A percentile compares a stretch with the other conserved stretches of the same genome.
Conservation (phyloP, 2,329 filamentous ascomycete genomes). For the Beauveria medogensis region DNA sequence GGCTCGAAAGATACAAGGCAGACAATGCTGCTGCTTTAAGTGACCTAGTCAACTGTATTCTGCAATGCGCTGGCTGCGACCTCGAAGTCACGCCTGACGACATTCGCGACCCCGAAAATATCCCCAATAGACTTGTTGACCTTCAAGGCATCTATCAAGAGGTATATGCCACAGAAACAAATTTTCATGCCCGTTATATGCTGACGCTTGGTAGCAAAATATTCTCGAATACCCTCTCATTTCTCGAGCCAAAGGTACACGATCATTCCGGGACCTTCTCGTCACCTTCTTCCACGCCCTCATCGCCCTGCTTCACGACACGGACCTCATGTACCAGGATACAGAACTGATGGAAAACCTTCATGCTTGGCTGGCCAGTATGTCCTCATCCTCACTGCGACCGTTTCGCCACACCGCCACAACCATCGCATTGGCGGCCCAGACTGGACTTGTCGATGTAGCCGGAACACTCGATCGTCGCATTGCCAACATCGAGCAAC, state of each 20-base stretch:
- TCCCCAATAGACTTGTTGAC: slow-evolving; percentile 67
- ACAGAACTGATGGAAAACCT: slow-evolving; percentile 77
- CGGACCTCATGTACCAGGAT: slow-evolving; percentile 73
- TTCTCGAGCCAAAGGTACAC: slow-evolving; percentile 67
- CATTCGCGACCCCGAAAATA: slow-evolving; percentile 83
- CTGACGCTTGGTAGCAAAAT: slow-evolving; percentile 44
- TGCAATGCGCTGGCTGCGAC: slow-evolving; percentile 71
- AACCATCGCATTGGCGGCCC: slow-evolving; percentile 71
- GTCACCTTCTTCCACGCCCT: slow-evolving; percentile 72
- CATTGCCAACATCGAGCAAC: slow-evolving; percentile 68
- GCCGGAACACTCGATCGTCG: slow-evolving; percentile 63
- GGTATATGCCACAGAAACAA: slow-evolving; percentile 35
- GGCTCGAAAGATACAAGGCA: slow-evolving; percentile 49
- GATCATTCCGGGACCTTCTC: slow-evolving; percentile 70
- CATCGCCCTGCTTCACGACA: slow-evolving; percentile 70
- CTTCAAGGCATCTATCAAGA: slow-evolving; percentile 84
- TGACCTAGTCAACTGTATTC: slow-evolving; percentile 58
- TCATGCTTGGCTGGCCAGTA: slow-evolving; percentile 78
- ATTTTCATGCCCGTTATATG: background rate
- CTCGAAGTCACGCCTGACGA: slow-evolving; percentile 72
- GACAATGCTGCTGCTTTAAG: slow-evolving; percentile 48
- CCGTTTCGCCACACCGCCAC: slow-evolving; percentile 94
- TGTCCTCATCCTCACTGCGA: slow-evolving; percentile 80
- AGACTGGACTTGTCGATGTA: slow-evolving; percentile 67
- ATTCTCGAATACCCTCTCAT: slow-evolving; percentile 89